Base-by-base conservation (phyloP, 1,284 basidiomycete genomes). In the Cutaneotrichosporon sp. region DNA sequence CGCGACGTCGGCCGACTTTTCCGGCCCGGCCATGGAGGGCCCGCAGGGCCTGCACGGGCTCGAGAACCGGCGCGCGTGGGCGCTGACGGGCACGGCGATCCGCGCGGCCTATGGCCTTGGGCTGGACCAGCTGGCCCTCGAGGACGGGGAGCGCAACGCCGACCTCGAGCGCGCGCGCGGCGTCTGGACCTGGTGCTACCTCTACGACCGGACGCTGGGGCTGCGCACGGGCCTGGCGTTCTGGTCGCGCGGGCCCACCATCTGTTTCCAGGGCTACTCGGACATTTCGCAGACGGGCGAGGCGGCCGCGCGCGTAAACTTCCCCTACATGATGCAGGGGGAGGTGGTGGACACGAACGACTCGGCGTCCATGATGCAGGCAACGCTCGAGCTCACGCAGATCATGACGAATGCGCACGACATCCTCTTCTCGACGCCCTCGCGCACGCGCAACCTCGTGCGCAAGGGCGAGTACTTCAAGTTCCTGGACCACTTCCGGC, bases 151-250 rank as follows among this genome's bases (percentile, higher is more conserved):
- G 22, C 65, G 71, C 10, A 69, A 71, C 10, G 65, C 74, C 2
- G 73, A 75, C 43, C 66, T 79, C 11, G 77, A 81, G 50, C 68
- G 80, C 13, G 78, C 78, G 10, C 65, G 78, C 49, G 70, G 77
- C n/a, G 77, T 77, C 7, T 81, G 79, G 79, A 81, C 80, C 4
- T 81, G 78, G 74, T 81, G 80, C 66, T 81, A 81, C 57, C 72
- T 81, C 8, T 81, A 79, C 63, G 80, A 81, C 61, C 74, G 79
- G 4, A 78, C 79, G 31, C 75, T 80, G 52, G 76, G 74, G 43
- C 72, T 80, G 20, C 72, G 78, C 14, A 79, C 78, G 14, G 79
- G 80, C 18, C 73, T 79, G 24, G 80, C 80, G 2, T 81, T 81
- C 66, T 81, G 80, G 80, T 77, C 75, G 20, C 71, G 80, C 58